Base-by-base conservation (phyloP, 306 rosid genomes). In the Macrotyloma uniflorum region DNA sequence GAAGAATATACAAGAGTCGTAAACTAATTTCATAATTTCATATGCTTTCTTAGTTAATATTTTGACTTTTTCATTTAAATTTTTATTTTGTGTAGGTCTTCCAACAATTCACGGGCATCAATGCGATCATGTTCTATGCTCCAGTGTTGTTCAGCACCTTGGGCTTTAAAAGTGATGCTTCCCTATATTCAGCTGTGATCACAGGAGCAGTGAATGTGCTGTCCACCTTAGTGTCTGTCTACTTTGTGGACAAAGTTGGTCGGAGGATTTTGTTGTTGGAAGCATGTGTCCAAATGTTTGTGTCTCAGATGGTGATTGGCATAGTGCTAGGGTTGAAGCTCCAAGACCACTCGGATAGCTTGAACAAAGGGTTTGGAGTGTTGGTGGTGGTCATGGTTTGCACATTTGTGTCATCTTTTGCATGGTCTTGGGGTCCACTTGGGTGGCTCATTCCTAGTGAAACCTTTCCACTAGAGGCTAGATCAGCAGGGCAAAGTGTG, bases 351-450 rank as follows among this genome's bases (percentile, higher is more conserved):
- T 7, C 83, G 0, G 78, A 67, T 8, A 16, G 6, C 42, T 82
- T 90, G 12, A 8, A n/a, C 15, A 79, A 11, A 2, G 90, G 86
- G 5, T 18, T 57, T 8, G 94, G 80, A 1, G 8, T 89, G 3
- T 55, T 89, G 19, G 94, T 89, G 63, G 90, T 89, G 46, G 6
- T 91, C 8, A 64, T 91, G 90, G 89, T 91, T 1, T 91, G 94
- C 81, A 71, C 49, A 16, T 90, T 90, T 1, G 90, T 90, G 4
- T 22, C 91, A 3, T 82, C 94, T 2, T 90, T 88, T n/a, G 93
- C 90, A 0, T 91, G 96, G 96, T 91, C 96, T 0, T 91, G 91
- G 91, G 96, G 96, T 0, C 91, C 96, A 38, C 87, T 91, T 0
- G 90, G 96, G 2, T 89, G 93, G 96, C 54, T 91, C n/a, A 86